Base-by-base conservation (phyloP, 2,329 filamentous ascomycete species). In the Ceratocystis alfenasii region DNA sequence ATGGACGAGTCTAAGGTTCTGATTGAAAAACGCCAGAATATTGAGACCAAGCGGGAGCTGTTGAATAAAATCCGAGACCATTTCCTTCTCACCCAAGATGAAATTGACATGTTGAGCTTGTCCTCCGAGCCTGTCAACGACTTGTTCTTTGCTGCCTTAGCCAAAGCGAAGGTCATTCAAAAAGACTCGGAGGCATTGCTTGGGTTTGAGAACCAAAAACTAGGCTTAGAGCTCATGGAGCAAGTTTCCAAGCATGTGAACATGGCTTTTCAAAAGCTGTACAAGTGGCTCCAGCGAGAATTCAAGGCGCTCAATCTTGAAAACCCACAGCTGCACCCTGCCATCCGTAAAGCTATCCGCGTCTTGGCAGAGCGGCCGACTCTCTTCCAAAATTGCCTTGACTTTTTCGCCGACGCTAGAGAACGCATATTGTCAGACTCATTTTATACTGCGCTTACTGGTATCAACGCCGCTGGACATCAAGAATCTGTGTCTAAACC, bases 241-340 rank as follows among this genome's bases (percentile, higher is more conserved):
- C 85, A 93, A 74, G 93, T 87, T 65, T 92, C 91, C 0, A 90
- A 90, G 67, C 85, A 90, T 68, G 81, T 99, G 62, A 94, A 96
- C 72, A 81, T 87, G 17, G 93, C 90, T 4, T 99, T 94, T 71
- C 93, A 99, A 73, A 99, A 96, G 73, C 81, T 99, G 2, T 96
- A 95, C 75, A 86, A 90, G 71, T 99, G 93, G 93, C 86, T 95
- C 22, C 92, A 96, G 73, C 86, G 88, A 67, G 91, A 96, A 71
- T 95, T 99, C 76, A 95, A 92, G 74, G 87, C 87, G 0, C 77
- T 97, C 63, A 95, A 97, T 73, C 81, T 97, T 7, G 94, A 99
- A 72, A 96, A 95, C 70, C 92, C 92, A 0, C 92, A 95, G 71
- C 92, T 97, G 74, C 92, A 88, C 72, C 83, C 87, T 22, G 87